Evolutionary conservation across 2,329 filamentous ascomycete genomes (phyloP), one percentile per base, ranked within the genome.

Genomic region (Fusarium sp.): DNA sequence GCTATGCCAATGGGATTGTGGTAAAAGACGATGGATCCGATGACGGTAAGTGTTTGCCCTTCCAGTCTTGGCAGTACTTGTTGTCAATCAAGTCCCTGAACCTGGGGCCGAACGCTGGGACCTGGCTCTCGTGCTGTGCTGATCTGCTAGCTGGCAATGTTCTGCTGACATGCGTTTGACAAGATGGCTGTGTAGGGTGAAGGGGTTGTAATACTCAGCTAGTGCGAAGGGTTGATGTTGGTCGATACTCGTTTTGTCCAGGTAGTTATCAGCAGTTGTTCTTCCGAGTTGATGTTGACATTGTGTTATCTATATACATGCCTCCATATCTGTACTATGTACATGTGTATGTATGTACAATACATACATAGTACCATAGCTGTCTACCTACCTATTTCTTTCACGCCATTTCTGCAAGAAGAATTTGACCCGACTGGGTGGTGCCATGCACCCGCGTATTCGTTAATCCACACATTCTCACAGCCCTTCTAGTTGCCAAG

Each of bases 81-180:
- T 61, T 61, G 55, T 62, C 50, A 65, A 65, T 53, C 61, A 64
- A 64, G 47, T 65, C 54, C 56, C 61, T 54, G 57, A 62, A 57
- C 39, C 56, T 8, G 21, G 44, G 36, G 29, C 36, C 19, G 38
- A 60, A 58, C n/a, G 38, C 38, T 60, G 55, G 61, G 49, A 58
- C 61, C 61, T 65, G 61, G 46, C 44, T 38, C 51, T 65, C 44
- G 51, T 37, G 37, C 49, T 54, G 41, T 59, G 55, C 33, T 61
- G 61, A 62, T 65, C 61, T 57, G 56, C 54, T 64, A n/a, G n/a
- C n/a, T n/a, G 56, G 61, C 49, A 47, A 61, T 61, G 61, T 51
- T 65, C 56, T 36, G 61, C 61, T 64, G 61, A 64, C 61, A 65
- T 62, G 61, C 57, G 57, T 48, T 42, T 49, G 29, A 23, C 13